Evolutionary conservation across 345 rosid genomes (phyloP), one percentile per base, ranked within the genome.

Genomic region (Cardamine resedifolia): DNA sequence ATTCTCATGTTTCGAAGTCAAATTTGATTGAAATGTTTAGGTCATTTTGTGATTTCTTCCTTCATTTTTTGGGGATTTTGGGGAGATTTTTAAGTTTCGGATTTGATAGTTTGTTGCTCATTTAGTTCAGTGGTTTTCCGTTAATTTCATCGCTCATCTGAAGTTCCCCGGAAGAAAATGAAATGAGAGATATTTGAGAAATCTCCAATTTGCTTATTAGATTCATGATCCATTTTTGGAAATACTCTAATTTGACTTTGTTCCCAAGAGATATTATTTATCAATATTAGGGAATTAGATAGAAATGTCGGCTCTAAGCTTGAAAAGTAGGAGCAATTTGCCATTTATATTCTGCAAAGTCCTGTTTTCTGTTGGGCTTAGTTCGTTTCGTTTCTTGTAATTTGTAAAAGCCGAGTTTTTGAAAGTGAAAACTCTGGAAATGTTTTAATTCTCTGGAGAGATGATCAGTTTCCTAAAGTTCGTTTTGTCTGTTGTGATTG

Each of bases 161-260:
- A 3, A 19, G 20, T 31, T 18, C 1, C 2, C 4, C 0, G 26
- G 39, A 34, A 60, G 10, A 50, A 50, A 18, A 6, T 59, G 47
- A 31, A 26, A 11, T 34, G 38, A 67, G 10, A n/a, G 23, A 60
- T 30, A 5, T 10, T 59, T 49, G 30, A 7, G 21, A 51, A 30
- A 52, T 63, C 70, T 63, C 24, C 21, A 19, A n/a, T n/a, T 53
- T 31, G 61, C 41, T 38, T 57, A 53, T 74, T 49, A 58, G 67
- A 34, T 38, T 27, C 72, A 11, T 58, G n/a, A 39, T 67, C 62
- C 8, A 3, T 39, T 67, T 50, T 51, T 51, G 56, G 73, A 41
- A 75, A 75, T 2, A 3, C 51, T 39, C 2, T 7, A 44, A 16
- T 72, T 23, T 4, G 31, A 45, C 2, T 57, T 10, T 44, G 23